A percentile compares a stretch with the other conserved stretches of the same genome.
Conservation (phyloP, 2,329 filamentous ascomycete genomes). For the Hyphodiscus sp. region DNA sequence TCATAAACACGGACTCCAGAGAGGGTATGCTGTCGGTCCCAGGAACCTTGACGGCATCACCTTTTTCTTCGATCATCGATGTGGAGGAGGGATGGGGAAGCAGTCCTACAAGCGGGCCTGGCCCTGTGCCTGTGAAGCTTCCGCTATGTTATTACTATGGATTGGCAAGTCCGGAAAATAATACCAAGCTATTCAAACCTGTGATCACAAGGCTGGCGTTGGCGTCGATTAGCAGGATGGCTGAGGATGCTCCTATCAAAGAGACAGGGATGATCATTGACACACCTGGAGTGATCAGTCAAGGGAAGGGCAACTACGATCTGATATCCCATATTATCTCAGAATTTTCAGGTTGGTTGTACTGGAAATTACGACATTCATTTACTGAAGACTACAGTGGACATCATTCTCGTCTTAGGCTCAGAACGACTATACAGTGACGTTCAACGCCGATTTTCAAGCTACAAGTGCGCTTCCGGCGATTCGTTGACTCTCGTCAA, state of each 20-base stretch:
- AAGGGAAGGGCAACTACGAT: constrained; percentile 64
- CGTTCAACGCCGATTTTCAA: constrained; percentile 62
- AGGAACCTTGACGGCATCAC: constrained; percentile 78
- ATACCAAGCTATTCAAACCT: constrained; percentile 64
- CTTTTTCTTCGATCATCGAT: constrained; percentile 82
- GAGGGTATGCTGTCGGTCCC: constrained; percentile 75
- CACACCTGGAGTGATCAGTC: constrained; percentile 63
- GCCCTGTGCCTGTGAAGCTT: constrained; percentile 80
- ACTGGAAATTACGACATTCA: neutral
- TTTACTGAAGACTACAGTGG: constrained; percentile 43
- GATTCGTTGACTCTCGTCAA: constrained; percentile 70
- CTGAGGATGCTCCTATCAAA: constrained; percentile 66
- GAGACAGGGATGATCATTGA: constrained; percentile 80
- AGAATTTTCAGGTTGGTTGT: constrained; percentile 52
- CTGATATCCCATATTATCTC: constrained; percentile 73
- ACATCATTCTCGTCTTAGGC: constrained; percentile 75
- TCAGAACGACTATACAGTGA: constrained; percentile 71
- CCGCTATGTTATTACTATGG: constrained; percentile 90
- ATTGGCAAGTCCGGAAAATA: constrained; percentile 63
- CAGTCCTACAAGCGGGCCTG: constrained; percentile 86
- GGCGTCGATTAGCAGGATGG: constrained; percentile 68
- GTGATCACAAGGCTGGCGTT: constrained; percentile 72
- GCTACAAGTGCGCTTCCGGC: constrained; percentile 47
- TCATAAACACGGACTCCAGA: constrained; percentile 77
- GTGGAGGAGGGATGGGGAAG: constrained; percentile 84